A percentile compares a stretch with the other conserved stretches of the same genome.
Conservation (phyloP, 148 eudicot species). For the Persicaria maculosa region DNA sequence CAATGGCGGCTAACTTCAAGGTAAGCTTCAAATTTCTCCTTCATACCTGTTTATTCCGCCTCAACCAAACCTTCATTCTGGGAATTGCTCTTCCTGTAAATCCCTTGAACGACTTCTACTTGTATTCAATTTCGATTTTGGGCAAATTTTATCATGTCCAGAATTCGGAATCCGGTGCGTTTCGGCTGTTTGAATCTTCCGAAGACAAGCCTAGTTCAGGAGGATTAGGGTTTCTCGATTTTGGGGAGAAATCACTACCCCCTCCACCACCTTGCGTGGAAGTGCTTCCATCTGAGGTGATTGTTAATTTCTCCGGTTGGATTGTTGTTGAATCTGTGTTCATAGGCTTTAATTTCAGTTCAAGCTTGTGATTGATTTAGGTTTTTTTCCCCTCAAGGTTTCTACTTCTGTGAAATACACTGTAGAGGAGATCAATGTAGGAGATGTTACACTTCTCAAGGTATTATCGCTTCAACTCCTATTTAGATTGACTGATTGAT, state of each 20-base stretch:
- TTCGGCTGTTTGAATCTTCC: conserved; percentile 47
- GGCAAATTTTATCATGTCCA: neutral
- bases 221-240: conserved; percentile 48
- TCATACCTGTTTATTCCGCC: neutral
- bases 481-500: conserved; percentile 3
- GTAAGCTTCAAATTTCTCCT: conserved; percentile 17
- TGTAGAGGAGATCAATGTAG: conserved; percentile 61
- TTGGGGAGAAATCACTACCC: conserved; percentile 35
- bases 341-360: neutral
- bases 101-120: neutral
- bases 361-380: conserved; percentile 1
- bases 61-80: neutral
- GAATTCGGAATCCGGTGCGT: conserved; percentile 20
- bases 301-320: neutral
- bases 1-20: conserved; percentile 38
- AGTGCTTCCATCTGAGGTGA: conserved; percentile 74
- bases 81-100: neutral
- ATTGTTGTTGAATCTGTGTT: neutral
- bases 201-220: conserved; percentile 30
- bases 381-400: conserved; percentile 26
- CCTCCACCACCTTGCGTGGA: conserved; percentile 83
- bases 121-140: neutral
- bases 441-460: conserved; percentile 65
- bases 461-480: conserved; percentile 20
- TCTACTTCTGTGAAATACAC: conserved; percentile 47